phyloP scores from a whole-genome alignment of 2,329 filamentous ascomycete species.

The Talaromyces sp. region DNA sequence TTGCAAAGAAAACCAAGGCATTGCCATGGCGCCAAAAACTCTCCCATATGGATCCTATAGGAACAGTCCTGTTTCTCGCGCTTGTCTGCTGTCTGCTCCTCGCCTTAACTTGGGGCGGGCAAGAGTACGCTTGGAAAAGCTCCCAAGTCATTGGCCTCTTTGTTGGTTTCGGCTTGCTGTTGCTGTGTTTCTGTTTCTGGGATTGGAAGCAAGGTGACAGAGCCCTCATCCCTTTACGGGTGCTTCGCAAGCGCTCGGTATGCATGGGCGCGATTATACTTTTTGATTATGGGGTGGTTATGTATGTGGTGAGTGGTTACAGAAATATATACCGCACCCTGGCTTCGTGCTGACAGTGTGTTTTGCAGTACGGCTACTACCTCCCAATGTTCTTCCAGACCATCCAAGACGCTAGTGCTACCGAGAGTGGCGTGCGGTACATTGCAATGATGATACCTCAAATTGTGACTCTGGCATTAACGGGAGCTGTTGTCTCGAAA shows the following conservation, averaged over 20 bases:
- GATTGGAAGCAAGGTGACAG: not conserved
- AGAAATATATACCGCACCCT: constrained; percentile 2
- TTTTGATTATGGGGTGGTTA: not conserved
- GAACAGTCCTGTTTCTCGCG: not conserved
- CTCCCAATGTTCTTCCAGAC: not conserved
- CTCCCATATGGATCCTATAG: not conserved
- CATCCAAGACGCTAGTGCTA: not conserved
- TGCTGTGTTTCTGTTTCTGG: not conserved
- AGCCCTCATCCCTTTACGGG: not conserved
- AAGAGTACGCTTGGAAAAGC: not conserved
- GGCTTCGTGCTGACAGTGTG: not conserved
- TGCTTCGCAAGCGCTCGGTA: not conserved
- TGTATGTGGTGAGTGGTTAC: not conserved
- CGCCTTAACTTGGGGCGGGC: not conserved
- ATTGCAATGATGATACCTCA: constrained; percentile 1
- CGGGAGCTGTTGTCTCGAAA: not conserved
- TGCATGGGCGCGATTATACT: not conserved
- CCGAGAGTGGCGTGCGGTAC: not conserved
- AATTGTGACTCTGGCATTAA: not conserved
- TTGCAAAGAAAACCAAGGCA: not conserved
- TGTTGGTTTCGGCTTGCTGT: not conserved
- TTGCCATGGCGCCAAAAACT: not conserved
- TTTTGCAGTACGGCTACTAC: not conserved
- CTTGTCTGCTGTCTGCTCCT: not conserved
- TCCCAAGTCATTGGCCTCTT: not conserved